phyloP scores from a whole-genome alignment of 2,329 filamentous ascomycete genomes.

The Alternaria arborescens region DNA sequence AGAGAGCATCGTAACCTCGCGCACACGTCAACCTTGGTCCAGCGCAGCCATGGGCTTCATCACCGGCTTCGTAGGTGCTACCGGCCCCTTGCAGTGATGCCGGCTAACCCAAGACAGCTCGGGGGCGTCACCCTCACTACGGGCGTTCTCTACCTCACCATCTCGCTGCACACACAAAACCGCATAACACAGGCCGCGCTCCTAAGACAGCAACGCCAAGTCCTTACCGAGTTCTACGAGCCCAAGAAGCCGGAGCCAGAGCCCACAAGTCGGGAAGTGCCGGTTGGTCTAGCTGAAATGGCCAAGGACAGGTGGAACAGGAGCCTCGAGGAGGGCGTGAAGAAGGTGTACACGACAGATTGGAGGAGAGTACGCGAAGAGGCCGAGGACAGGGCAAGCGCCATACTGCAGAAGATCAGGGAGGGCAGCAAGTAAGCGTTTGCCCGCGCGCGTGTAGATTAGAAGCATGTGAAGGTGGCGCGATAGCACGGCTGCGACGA shows the following conservation, averaged over 20 bases:
- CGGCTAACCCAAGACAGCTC: slow-evolving; percentile 47
- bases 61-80: slow-evolving; percentile 57
- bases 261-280: slow-evolving; percentile 50
- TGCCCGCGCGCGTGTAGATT: background rate
- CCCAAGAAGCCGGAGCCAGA: slow-evolving; percentile 53
- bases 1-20: background rate
- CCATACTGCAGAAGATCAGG: slow-evolving; percentile 46
- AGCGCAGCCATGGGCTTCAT: slow-evolving; percentile 59
- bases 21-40: slow-evolving; percentile 2
- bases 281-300: slow-evolving; percentile 55
- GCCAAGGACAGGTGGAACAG: slow-evolving; percentile 62
- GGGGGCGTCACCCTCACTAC: slow-evolving; percentile 62
- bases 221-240: slow-evolving; percentile 56
- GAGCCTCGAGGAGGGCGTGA: slow-evolving; percentile 55
- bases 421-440: slow-evolving; percentile 36
- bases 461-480: slow-evolving; percentile 2
- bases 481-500: slow-evolving; percentile 20
- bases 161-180: slow-evolving; percentile 57
- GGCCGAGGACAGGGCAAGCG: slow-evolving; percentile 52
- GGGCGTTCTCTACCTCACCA: slow-evolving; percentile 51
- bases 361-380: slow-evolving; percentile 55
- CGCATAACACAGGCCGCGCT: slow-evolving; percentile 56
- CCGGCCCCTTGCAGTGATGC: background rate
- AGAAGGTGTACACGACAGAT: slow-evolving; percentile 55
- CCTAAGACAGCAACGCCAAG: slow-evolving; percentile 56